Base-by-base conservation (phyloP, 495 filamentous ascomycete genomes). In the Podospora sp. region DNA sequence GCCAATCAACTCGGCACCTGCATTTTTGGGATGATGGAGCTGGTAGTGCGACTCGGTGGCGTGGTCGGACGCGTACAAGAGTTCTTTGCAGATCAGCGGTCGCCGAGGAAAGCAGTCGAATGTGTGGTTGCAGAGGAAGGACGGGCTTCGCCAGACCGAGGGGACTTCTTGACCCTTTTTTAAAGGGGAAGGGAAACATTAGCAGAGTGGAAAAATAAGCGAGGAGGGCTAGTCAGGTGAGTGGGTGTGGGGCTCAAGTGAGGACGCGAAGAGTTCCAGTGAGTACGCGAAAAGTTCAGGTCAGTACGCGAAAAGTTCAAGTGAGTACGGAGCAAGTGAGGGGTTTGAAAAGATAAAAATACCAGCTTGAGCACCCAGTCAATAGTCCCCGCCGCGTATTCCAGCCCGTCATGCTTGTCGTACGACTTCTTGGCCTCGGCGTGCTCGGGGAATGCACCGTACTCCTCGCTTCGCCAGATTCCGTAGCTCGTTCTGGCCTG, bases 401-500 rank as follows among this genome's bases (percentile, higher is more conserved):
- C 65, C 29, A 65, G 20, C 1, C 65, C 63, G 25, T 69, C 68
- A 36, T 62, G 52, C 20, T 26, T 55, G n/a, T 55, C 52, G 16
- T 22, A 55, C 16, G 52, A 24, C 35, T 52, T 46, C 24, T 61
- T 67, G 1, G 65, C 64, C 49, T 67, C 62, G 24, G 50, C 27
- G 46, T 77, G 75, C 8, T 65, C 72, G 9, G 63, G 53, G 52
- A 65, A 68, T 1, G 58, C 53, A 11, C 26, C 35, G 25, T 68
- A 69, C 21, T 60, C 46, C 58, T 77, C 73, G 8, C 33, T 69
- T 22, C 65, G 62, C 7, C 71, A 65, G 33, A 77, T 69, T 27
- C 75, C 75, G 57, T 77, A 77, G 69, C 73, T 77, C 14, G 70
- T 72, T n/a, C 40, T 63, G 0, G 65, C 46, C 6, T 62, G 55